Conservation (phyloP, 1,284 basidiomycete species). For the Flammula alnicola region DNA sequence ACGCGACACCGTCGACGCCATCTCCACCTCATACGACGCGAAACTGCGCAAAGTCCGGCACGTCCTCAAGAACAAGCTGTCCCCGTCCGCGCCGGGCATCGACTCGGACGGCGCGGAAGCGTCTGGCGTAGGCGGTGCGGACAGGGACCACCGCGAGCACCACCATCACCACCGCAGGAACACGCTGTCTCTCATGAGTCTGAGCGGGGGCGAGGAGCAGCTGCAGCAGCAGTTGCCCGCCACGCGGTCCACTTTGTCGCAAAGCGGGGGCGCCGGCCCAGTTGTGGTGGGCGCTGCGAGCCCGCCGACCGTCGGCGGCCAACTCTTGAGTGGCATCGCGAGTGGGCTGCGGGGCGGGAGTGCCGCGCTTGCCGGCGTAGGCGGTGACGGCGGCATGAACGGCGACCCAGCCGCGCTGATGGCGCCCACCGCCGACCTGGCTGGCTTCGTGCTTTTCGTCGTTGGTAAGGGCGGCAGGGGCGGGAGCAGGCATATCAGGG, state of each 20-base stretch:
- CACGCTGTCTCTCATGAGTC: constrained; percentile 17
- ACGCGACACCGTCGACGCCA: constrained; percentile 50
- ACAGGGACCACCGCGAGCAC: constrained; percentile 2
- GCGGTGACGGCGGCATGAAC: constrained; percentile 17
- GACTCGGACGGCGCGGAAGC: constrained; percentile 29
- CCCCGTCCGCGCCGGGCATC: constrained; percentile 20
- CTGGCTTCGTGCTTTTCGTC: constrained; percentile 20
- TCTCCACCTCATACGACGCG: constrained; percentile 56
- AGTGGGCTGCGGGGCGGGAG: constrained; percentile 25
- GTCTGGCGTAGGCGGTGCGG: constrained; percentile 15
- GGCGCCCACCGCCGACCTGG: constrained; percentile 23
- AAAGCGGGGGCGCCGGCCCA: no score
- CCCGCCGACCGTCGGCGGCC: no score
- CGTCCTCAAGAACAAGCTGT: constrained; percentile 48
- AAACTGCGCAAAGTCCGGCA: constrained; percentile 68
- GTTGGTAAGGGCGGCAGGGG: constrained; percentile 14
- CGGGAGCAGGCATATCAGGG: no score
- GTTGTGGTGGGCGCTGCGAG: no score
- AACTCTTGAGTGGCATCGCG: constrained; percentile 42
- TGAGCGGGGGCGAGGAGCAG: constrained; percentile 25
- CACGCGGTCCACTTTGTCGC: no score
- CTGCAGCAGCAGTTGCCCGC: no score
- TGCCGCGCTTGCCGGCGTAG: constrained; percentile 36
- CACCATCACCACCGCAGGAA: constrained; percentile 14
- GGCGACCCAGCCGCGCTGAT: constrained; percentile 24